These are phyloP conservation scores for Diplocarpon mali DNA, from an alignment of 2,329 filamentous ascomycete species.

Conservation along the genomic window DNA sequence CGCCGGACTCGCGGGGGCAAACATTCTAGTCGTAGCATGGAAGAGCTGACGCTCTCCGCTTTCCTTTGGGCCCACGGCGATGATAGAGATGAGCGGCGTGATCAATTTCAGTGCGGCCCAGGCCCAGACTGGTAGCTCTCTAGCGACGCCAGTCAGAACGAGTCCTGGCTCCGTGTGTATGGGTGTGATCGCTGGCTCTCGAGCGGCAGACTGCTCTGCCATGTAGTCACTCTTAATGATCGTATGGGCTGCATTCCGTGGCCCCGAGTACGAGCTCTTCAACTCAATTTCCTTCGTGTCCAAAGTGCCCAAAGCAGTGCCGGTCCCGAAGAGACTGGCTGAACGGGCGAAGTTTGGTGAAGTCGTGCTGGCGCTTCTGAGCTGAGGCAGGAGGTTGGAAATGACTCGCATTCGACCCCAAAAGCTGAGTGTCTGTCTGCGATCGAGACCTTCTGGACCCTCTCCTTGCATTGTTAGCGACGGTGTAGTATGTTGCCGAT, in stretches of 20 bases:
- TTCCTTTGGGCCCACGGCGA: slow-evolving; percentile 16
- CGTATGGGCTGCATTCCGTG: slow-evolving; percentile 17
- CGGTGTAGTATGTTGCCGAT: too few species aligned
- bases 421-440: slow-evolving; percentile 29
- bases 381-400: slow-evolving; percentile 43
- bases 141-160: slow-evolving; percentile 35
- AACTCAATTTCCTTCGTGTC: slow-evolving; percentile 32
- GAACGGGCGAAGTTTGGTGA: slow-evolving; percentile 39
- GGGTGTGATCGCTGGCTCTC: slow-evolving; percentile 37
- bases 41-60: slow-evolving; percentile 22
- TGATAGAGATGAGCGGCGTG: slow-evolving; percentile 9
- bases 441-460: slow-evolving; percentile 21
- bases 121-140: slow-evolving; percentile 22
- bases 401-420: slow-evolving; percentile 49
- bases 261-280: slow-evolving; percentile 15
- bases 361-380: slow-evolving; percentile 27
- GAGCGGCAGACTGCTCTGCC: slow-evolving; percentile 36
- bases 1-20: slow-evolving; percentile 15
- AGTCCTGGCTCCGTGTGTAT: slow-evolving; percentile 37
- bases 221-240: slow-evolving; percentile 35
- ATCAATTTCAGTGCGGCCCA: slow-evolving; percentile 10
- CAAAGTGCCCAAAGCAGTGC: slow-evolving; percentile 38
- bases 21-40: slow-evolving; percentile 22
- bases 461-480: slow-evolving; percentile 9
- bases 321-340: slow-evolving; percentile 41